Evolutionary conservation across 345 rosid genomes (phyloP).

Genomic region (Cardamine occulta): DNA sequence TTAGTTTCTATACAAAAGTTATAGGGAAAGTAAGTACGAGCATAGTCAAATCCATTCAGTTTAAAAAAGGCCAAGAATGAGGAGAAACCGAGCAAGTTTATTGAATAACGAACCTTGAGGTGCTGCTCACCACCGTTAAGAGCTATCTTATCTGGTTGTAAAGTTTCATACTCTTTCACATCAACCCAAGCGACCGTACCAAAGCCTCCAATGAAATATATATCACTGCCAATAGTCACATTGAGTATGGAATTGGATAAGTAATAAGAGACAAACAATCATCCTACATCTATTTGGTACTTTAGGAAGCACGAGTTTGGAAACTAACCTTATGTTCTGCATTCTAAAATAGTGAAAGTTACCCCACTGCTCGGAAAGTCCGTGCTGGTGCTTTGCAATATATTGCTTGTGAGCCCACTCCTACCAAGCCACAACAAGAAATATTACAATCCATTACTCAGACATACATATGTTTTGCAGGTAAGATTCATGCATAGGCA

Average conservation of each 20-base stretch:
- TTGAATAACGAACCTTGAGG: conserved; percentile 63
- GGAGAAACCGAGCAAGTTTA: not conserved
- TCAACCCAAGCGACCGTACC: conserved; percentile 99
- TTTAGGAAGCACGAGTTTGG: conserved; percentile 8
- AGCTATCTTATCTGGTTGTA: conserved; percentile 93
- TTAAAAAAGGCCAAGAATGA: not conserved
- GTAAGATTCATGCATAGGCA: not conserved
- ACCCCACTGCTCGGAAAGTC: conserved; percentile 93
- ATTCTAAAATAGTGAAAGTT: conserved; percentile 94
- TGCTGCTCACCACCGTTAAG: conserved; percentile 92
- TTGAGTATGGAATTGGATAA: not conserved
- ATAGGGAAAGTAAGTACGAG: conserved; percentile 2
- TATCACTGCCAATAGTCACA: conserved; percentile 61
- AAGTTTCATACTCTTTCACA: conserved; percentile 79
- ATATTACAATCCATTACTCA: conserved; percentile 2
- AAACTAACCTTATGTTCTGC: conserved; percentile 81
- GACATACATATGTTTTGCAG: not conserved
- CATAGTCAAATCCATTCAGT: not conserved
- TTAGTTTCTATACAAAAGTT: conserved; percentile 64
- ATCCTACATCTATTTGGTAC: conserved; percentile 4
- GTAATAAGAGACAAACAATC: not conserved
- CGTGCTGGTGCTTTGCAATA: conserved; percentile 85
- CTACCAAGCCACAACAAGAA: conserved; percentile 50
- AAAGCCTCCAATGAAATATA: conserved; percentile 98
- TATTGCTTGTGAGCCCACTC: conserved; percentile 99